phyloP scores from a whole-genome alignment of 345 rosid genomes.

The Turritis glabra region DNA sequence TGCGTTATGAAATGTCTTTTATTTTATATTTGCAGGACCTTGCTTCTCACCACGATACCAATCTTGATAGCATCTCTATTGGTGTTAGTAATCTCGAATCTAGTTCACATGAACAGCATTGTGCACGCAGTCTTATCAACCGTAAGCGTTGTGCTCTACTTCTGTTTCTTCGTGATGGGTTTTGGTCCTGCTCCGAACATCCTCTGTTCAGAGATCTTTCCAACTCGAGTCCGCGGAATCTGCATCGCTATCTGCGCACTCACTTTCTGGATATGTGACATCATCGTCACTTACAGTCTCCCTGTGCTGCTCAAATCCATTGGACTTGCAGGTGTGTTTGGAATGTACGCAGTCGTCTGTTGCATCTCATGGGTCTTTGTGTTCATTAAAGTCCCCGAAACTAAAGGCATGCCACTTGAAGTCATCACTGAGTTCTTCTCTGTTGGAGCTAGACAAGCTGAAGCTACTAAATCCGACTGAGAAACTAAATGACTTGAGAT shows the following conservation, averaged over 20 bases:
- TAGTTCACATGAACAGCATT: conserved; percentile 51
- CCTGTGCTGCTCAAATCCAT: conserved; percentile 76
- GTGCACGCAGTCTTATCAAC: conserved; percentile 73
- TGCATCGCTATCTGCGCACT: conserved; percentile 94
- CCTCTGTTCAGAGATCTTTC: conserved; percentile 94
- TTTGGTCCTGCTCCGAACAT: conserved; percentile 96
- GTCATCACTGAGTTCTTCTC: conserved; percentile 89
- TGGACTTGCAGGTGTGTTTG: conserved; percentile 84
- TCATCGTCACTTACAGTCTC: conserved; percentile 79
- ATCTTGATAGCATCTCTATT: conserved; percentile 63
- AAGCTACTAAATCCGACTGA: conserved; percentile 53
- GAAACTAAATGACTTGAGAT: conserved; percentile 9
- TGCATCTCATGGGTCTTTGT: conserved; percentile 68
- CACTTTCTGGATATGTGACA: conserved; percentile 78
- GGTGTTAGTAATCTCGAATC: conserved; percentile 59
- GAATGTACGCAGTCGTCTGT: conserved; percentile 73
- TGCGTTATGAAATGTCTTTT: not conserved
- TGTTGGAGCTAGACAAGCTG: conserved; percentile 75
- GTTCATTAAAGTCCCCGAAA: conserved; percentile 84
- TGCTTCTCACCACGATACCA: conserved; percentile 82
- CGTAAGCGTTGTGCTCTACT: conserved; percentile 63
- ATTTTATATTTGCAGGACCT: conserved; percentile 55
- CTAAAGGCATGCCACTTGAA: conserved; percentile 98
- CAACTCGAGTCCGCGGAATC: conserved; percentile 85
- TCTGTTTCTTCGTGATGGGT: conserved; percentile 97